Evolutionary conservation across 495 filamentous ascomycete species (phyloP), one percentile per base, ranked within the genome.

Genomic region (Lasiosphaeria ovina): DNA sequence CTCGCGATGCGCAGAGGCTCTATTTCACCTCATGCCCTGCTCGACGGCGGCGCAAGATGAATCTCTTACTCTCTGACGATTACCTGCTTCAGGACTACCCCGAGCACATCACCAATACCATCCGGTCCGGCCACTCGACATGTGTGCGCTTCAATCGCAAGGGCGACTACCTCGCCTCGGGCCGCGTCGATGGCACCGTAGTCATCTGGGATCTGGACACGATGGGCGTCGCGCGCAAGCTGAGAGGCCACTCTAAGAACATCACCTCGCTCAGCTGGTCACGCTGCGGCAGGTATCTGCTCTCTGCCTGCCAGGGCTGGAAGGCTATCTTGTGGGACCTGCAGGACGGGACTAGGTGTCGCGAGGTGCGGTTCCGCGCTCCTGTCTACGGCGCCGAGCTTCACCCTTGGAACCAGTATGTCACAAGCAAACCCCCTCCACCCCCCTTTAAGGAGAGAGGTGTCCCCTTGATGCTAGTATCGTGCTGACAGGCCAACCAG

Each of bases 191-290:
- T 76, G 94, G 94, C 63, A 92, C 88, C 14, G 89, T 98, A 50
- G 89, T 97, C 38, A 89, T 99, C 55, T 99, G 96, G 79, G 94
- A 99, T 70, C 81, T 97, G 47, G 95, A 97, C 70, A 98, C 95
- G 34, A 94, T 93, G 79, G 92, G 93, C 42, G 88, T 98, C 16
- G 94, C 94, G 45, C 87, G 92, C 57, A 97, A 97, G 72, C 80
- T 98, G 38, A 84, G 90, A 55, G 94, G 94, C 6, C 94, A 99
- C 76, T 93, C 89, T 16, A 81, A 88, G 60, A 92, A 94, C 67
- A 90, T 98, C 45, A 91, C 94, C 61, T 94, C 90, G 11, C 72
- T 98, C 24, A 95, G 93, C 74, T 99, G 94, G 94, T 96, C 92
- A 7, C 79, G 89, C 62, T 88, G 92, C 76, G 92, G 93, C 31